Evolutionary conservation across 2,329 filamentous ascomycete species (phyloP), one percentile per base, ranked within the genome.

Genomic region (Alternaria novae-zelandiae): DNA sequence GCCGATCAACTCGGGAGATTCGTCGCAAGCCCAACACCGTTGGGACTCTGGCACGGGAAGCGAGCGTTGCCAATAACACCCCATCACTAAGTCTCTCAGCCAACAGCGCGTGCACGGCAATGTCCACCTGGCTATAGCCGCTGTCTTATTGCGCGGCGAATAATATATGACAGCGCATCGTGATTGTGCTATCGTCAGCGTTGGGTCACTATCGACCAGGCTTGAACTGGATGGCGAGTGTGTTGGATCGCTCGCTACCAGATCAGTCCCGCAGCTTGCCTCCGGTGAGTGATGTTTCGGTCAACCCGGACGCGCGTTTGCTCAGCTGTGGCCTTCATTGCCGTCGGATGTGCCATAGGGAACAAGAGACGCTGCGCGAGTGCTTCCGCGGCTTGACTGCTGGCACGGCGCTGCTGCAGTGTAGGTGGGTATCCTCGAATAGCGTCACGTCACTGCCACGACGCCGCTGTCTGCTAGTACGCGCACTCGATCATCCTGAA

Each of bases 201-300:
- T 11, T 63, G 21, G 36, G 36, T 7, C 23, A 54, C 21, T 63
- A 63, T 63, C 26, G 47, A 59, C 60, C 28, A 23, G 57, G 56
- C 36, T 23, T 20, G n/a, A 32, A 36, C 10, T 17, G 23, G 51
- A 63, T 30, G 60, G 63, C 30, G 56, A 56, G 55, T 32, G 59
- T 50, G 32, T 25, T 49, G 49, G 44, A 57, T 57, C 56, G 28
- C 36, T 63, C 60, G 63, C 60, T 66, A 64, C 63, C 57, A 60
- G 46, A 54, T 44, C 26, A 46, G 50, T 28, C 25, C 41, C 17
- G 50, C 55, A 63, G 28, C 53, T 10, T 47, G 28, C 45, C 43
- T 44, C 45, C 50, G 50, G 32, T 56, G 36, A 58, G 55, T 13
- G 21, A 41, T 50, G 55, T 62, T 32, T 65, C 59, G 59, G 61